Percentiles rank a stretch among this genome's conserved stretches.
These are phyloP conservation scores for Carex arenaria DNA, from an alignment of 202 grass and related monocot genomes.

Conservation along the genomic window DNA sequence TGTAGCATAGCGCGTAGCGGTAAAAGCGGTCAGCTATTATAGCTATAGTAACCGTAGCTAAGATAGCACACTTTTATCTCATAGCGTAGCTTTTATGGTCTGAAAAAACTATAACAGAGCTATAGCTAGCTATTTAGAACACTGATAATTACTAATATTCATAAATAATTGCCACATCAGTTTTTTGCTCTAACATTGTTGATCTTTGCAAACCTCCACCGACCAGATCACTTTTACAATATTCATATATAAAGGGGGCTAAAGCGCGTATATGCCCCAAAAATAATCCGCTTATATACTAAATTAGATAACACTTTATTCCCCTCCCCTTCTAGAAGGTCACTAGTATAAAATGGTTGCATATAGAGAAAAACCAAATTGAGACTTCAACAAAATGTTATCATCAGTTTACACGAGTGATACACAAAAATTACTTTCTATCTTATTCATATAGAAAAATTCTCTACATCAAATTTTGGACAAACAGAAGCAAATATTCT, in stretches of 20 bases:
- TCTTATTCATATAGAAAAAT: neutral
- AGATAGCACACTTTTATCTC: too few species aligned
- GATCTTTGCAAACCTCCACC: neutral
- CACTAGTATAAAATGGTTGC: neutral
- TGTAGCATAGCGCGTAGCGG: too few species aligned
- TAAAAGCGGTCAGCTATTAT: too few species aligned
- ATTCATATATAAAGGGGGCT: neutral
- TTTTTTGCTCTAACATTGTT: neutral
- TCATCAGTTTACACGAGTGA: constrained; percentile 3
- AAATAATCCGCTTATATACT: neutral
- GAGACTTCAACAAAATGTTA: neutral
- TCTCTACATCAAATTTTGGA: neutral
- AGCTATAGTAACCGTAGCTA: too few species aligned
- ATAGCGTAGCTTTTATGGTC: too few species aligned
- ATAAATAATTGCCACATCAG: too few species aligned
- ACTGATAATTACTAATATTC: too few species aligned
- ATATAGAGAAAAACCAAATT: neutral
- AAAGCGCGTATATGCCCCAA: neutral
- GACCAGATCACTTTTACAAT: neutral
- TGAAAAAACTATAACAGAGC: too few species aligned
- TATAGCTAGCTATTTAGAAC: too few species aligned
- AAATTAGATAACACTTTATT: neutral
- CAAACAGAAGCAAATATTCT: neutral
- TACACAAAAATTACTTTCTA: neutral
- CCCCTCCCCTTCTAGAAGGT: constrained; percentile 4